A percentile compares a stretch with the other conserved stretches of the same genome.
phyloP scores from a whole-genome alignment of 495 filamentous ascomycete species.

The Neurospora sp. region DNA sequence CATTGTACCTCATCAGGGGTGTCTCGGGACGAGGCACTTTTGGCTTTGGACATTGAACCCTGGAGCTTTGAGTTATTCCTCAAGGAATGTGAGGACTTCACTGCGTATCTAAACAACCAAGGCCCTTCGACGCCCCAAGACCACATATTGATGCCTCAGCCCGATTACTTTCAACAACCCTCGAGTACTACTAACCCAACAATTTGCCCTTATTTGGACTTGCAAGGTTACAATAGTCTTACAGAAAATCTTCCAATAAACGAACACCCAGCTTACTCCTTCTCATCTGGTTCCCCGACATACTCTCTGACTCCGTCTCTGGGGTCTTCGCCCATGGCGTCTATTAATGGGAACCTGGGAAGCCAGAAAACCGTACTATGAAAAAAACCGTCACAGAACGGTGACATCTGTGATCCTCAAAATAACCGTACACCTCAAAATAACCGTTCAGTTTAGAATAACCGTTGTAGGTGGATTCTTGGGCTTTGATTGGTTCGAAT shows the following conservation, averaged over 20 bases:
- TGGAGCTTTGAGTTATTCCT: no score
- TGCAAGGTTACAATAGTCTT: neutral
- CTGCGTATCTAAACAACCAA: no score
- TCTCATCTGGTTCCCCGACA: neutral
- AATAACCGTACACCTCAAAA: no score
- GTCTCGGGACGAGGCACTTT: neutral
- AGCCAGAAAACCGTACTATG: no score
- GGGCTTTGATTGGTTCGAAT: neutral
- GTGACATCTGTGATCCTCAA: no score
- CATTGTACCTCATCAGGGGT: neutral
- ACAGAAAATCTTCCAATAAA: neutral
- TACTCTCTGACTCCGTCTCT: neutral
- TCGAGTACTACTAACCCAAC: neutral
- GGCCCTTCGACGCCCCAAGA: neutral
- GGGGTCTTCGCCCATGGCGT: neutral
- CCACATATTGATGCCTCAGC: no score
- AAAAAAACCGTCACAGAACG: no score
- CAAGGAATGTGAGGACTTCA: no score
- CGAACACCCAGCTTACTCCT: neutral
- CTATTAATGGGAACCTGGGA: neutral
- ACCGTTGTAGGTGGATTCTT: no score
- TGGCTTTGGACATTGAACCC: no score
- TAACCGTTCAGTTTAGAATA: no score
- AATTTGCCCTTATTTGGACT: rapidly evolving
- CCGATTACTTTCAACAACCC: no score